Base-by-base conservation (phyloP, 2,329 filamentous ascomycete species). In the Claviceps citrina region DNA sequence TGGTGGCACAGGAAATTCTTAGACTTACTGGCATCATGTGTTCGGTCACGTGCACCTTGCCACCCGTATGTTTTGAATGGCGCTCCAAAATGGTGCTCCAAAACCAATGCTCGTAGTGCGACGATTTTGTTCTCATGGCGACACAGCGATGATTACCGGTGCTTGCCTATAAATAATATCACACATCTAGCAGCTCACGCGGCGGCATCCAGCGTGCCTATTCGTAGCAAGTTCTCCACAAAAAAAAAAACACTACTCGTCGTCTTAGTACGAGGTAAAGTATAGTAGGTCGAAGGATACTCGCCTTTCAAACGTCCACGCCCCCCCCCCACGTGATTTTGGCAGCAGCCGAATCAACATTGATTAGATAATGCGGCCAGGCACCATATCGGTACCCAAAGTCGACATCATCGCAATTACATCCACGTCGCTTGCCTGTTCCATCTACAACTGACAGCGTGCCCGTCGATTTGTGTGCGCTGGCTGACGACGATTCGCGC, bases 361-460 rank as follows among this genome's bases (percentile, higher is more conserved):
- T 25, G 38, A 40, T 43, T 40, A 43, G 24, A 30, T 43, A 43
- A 43, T 30, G 7, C 30, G 22, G 15, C 41, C 25, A 40, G 41
- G 41, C 41, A 43, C 25, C 30, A 34, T 13, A 26, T 43, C 38
- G 41, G 41, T 43, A 43, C 41, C 41, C 41, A 38, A 43, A 43
- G 28, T 40, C 38, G 30, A 40, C 34, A 40, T 32, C 30, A 13
- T 30, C 38, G 7, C n/a, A 22, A n/a, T 34, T 4, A 25, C 12
- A 40, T 33, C 18, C 16, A n/a, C 33, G 32, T 18, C 22, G 13
- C 34, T 32, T 34, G 15, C 20, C 34, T 34, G 26, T 34, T 37
- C 16, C 34, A 40, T 37, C 38, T 39, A 36, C 33, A 26, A 40
- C 34, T 40, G 38, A 28, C 34, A 40, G 32, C 38, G 30, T 38